A percentile compares a stretch with the other conserved stretches of the same genome.
phyloP scores from a whole-genome alignment of 106 monocot genomes.

The Apostasia ramifera region DNA sequence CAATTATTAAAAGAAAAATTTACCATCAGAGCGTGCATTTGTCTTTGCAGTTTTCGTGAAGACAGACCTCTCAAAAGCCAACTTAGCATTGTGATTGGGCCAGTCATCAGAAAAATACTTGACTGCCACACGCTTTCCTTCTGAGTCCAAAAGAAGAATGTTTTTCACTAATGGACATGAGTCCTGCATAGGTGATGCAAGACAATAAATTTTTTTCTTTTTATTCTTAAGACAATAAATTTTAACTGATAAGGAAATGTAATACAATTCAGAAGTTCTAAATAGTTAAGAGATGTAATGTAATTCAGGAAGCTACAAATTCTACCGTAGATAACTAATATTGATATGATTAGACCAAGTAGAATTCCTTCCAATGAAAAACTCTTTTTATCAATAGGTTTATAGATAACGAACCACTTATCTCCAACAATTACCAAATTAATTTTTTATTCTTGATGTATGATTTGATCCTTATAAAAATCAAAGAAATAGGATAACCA shows the following conservation, averaged over 20 bases:
- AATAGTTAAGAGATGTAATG: background rate
- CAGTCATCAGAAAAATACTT: conserved; percentile 25
- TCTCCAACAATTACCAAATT: too few relatives aligned
- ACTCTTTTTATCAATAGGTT: too few relatives aligned
- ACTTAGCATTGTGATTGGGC: conserved; percentile 17
- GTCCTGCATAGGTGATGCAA: conserved; percentile 2
- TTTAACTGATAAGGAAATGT: background rate
- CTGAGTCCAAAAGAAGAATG: conserved; percentile 26
- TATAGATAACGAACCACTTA: too few relatives aligned
- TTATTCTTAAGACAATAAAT: background rate
- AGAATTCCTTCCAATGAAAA: too few relatives aligned
- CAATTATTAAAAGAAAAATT: background rate
- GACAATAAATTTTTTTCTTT: background rate
- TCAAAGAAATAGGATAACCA: too few relatives aligned
- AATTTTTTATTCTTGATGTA: too few relatives aligned
- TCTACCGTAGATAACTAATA: too few relatives aligned
- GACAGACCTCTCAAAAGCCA: conserved; percentile 24
- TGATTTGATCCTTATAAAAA: too few relatives aligned
- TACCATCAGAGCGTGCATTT: conserved; percentile 23
- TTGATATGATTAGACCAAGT: too few relatives aligned
- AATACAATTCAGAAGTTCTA: background rate
- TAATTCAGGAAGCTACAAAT: background rate
- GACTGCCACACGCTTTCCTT: conserved; percentile 24
- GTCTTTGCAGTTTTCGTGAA: conserved; percentile 23
- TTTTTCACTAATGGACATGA: conserved; percentile 21